These are phyloP conservation scores for Lichtheimia ornata DNA, from an alignment of 371 early-diverging fungal species.

Conservation along the genomic window DNA sequence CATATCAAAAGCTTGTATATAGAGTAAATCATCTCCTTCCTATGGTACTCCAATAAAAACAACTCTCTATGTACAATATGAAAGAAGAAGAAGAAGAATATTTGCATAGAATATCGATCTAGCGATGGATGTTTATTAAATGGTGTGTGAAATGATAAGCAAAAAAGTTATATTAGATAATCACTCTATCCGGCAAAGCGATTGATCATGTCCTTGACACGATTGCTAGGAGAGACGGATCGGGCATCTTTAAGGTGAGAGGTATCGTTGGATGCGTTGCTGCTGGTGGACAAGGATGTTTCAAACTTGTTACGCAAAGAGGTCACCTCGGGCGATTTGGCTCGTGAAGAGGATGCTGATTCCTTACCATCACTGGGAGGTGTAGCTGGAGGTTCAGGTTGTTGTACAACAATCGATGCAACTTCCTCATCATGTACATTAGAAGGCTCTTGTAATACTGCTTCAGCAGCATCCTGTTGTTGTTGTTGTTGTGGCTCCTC, in stretches of 20 bases:
- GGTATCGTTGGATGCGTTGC: not conserved
- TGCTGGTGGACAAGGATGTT: slow-evolving; percentile 15
- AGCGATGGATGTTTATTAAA: too few species aligned
- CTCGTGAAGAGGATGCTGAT: slow-evolving; percentile 11
- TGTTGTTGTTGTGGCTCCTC: not conserved
- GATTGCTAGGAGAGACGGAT: slow-evolving; percentile 37
- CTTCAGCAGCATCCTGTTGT: slow-evolving; percentile 5
- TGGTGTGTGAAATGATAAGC: too few species aligned
- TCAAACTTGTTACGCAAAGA: slow-evolving; percentile 36
- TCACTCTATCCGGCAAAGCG: slow-evolving; percentile 20
- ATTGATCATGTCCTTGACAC: slow-evolving; percentile 43
- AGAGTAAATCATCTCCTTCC: too few species aligned
- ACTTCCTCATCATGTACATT: slow-evolving; percentile 28
- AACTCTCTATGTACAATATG: too few species aligned
- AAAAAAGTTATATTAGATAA: too few species aligned
- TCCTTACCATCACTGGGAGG: slow-evolving; percentile 5
- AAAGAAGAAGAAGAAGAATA: too few species aligned
- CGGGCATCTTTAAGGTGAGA: slow-evolving; percentile 26
- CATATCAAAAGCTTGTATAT: too few species aligned
- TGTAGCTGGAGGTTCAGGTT: slow-evolving; percentile 2
- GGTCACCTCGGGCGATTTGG: slow-evolving; percentile 31
- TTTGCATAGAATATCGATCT: too few species aligned
- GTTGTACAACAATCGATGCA: slow-evolving; percentile 24
- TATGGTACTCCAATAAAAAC: too few species aligned
- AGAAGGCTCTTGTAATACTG: slow-evolving; percentile 6